Evolutionary conservation across 768 basidiomycete species (phyloP).

Genomic region (Psilocybe cyanescens): DNA sequence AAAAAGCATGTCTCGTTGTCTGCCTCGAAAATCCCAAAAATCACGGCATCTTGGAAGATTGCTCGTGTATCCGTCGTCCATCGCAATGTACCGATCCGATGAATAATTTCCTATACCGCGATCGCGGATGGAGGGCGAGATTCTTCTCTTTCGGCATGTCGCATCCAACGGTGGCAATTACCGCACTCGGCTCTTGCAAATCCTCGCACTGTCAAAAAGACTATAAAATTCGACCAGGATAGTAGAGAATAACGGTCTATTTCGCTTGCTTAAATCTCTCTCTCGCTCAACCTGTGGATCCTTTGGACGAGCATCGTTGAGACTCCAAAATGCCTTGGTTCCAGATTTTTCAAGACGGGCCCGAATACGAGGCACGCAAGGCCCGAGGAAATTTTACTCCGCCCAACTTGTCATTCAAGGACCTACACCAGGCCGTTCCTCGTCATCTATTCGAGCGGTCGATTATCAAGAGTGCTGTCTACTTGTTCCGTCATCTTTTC

Average conservation of each 20-base stretch:
- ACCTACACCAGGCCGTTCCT: constrained; percentile 52
- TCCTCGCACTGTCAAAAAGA: constrained; percentile 8
- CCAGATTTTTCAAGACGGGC: constrained; percentile 48
- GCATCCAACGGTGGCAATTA: constrained; percentile 11
- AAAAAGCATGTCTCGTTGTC: neutral
- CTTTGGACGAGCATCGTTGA: neutral
- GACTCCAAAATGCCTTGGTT: constrained; percentile 38
- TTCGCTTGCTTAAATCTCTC: neutral
- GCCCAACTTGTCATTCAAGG: constrained; percentile 44
- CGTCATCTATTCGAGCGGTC: constrained; percentile 48
- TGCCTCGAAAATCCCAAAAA: neutral
- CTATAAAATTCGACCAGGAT: constrained; percentile 8
- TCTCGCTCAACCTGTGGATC: neutral
- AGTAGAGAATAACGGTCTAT: neutral
- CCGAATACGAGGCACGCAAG: constrained; percentile 52
- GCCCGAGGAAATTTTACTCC: constrained; percentile 37
- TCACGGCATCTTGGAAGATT: neutral
- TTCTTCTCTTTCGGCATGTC: constrained; percentile 21
- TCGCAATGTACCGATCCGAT: neutral
- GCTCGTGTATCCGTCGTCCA: neutral
- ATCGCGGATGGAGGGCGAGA: constrained; percentile 20
- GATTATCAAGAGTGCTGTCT: constrained; percentile 46
- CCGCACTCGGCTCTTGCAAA: constrained; percentile 11
- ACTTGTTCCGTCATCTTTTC: constrained; percentile 44
- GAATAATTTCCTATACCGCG: constrained; percentile 7